phyloP scores from a whole-genome alignment of 2,329 filamentous ascomycete species.

The Cercospora sp. region DNA sequence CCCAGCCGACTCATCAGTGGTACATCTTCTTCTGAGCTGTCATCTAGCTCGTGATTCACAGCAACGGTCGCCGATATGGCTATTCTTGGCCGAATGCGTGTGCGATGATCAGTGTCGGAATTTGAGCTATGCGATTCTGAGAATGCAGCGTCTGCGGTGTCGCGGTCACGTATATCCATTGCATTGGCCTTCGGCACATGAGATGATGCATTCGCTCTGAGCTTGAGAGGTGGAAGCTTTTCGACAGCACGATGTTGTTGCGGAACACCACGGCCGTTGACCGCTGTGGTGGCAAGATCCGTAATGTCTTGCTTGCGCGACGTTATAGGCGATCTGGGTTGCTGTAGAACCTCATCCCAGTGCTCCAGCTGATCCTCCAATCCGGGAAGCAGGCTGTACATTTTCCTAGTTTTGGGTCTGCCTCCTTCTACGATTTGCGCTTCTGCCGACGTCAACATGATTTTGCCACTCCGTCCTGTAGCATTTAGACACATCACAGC shows the following conservation, averaged over 20 bases:
- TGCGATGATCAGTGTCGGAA: background rate
- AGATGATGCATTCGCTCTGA: background rate
- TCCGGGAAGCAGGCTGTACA: conserved; percentile 29
- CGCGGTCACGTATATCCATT: background rate
- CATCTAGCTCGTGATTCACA: background rate
- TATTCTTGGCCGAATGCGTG: background rate
- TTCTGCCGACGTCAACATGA: background rate
- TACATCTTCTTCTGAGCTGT: background rate
- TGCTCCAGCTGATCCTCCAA: conserved; percentile 25
- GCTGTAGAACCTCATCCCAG: conserved; percentile 32
- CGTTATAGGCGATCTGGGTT: conserved; percentile 12
- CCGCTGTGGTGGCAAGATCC: background rate
- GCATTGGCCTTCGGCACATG: background rate
- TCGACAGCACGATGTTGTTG: background rate
- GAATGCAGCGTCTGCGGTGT: background rate
- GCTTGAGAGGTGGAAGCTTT: background rate
- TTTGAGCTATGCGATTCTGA: background rate
- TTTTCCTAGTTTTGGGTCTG: background rate
- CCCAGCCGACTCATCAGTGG: background rate
- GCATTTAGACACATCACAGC: conserved; percentile 23
- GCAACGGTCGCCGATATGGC: background rate
- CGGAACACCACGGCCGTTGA: background rate
- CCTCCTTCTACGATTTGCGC: conserved; percentile 6
- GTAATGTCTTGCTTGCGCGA: background rate
- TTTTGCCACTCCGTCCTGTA: conserved; percentile 13